Base-by-base conservation (phyloP, 176 grass and related monocot species). In the Zizania latifolia region DNA sequence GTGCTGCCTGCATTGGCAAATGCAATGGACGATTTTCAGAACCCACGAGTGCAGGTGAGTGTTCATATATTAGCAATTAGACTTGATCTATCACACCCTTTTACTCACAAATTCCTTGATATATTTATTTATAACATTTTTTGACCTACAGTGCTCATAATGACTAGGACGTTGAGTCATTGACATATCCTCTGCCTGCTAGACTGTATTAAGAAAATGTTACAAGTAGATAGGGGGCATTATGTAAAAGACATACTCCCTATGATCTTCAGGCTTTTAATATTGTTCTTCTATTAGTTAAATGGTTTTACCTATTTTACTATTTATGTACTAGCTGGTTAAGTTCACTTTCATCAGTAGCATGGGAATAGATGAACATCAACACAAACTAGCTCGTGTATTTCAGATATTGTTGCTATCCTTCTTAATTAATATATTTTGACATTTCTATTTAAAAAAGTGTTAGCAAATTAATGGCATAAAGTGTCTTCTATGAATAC, bases 11-110 rank as follows among this genome's bases (percentile, higher is more conserved):
- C 96, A 71, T 79, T 99, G 89, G 96, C 87, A 0, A 88, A 86
- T 54, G 84, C 89, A 44, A 99, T 99, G 96, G 96, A 99, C 15
- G 96, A 99, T 84, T 99, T 94, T 61, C 89, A 95, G 76, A 99
- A 99, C 77, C 96, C 96, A 29, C 84, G 96, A 15, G 92, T 99
- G 58, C 96, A 99, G 87, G 94, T 70, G 67, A 87, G 81, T 78
- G 15, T 26, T 54, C 9, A 80, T 38, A 58, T 64, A 65, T 67
- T 17, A 66, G n/a, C 76, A n/a, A 71, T 71, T 32, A 17, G 62
- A 74, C 35, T 70, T 60, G 35, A 68, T 67, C 15, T 50, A 53
- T 21, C 65, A 39, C 17, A 13, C 14, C 22, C n/a, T n/a, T n/a
- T n/a, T n/a, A n/a, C n/a, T n/a, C n/a, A n/a, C 14, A 17, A 35